These are phyloP conservation scores for Nakazawaea populi DNA, from an alignment of 805 yeast species.

Conservation along the genomic window DNA sequence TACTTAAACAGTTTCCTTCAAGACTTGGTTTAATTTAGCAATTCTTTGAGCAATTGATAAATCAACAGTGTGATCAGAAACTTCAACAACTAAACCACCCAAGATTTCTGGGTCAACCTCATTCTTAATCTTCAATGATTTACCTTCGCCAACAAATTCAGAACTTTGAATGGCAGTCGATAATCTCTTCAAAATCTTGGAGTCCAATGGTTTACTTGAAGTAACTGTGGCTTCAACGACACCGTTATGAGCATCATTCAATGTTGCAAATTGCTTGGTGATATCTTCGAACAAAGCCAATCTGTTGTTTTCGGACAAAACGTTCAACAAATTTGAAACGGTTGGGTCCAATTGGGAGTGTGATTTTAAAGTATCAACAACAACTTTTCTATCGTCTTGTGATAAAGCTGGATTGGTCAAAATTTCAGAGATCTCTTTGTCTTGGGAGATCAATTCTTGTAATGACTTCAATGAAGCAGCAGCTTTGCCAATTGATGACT, in stretches of 20 bases:
- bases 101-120: constrained; percentile 82
- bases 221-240: constrained; percentile 90
- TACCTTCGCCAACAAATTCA: constrained; percentile 74
- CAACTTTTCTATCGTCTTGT: constrained; percentile 62
- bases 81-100: constrained; percentile 94
- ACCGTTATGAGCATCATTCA: constrained; percentile 87
- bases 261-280: constrained; percentile 63
- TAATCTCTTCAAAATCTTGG: constrained; percentile 70
- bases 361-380: constrained; percentile 53
- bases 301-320: constrained; percentile 93
- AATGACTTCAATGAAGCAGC: constrained; percentile 63
- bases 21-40: constrained; percentile 81
- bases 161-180: constrained; percentile 75
- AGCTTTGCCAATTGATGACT: constrained; percentile 61
- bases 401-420: constrained; percentile 83
- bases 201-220: constrained; percentile 79
- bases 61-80: constrained; percentile 96
- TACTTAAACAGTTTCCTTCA: constrained; percentile 73
- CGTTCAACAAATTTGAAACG: constrained; percentile 72
- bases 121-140: constrained; percentile 80
- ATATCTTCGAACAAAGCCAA: constrained; percentile 62
- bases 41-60: constrained; percentile 81
- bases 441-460: constrained; percentile 48
- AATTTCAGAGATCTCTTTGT: constrained; percentile 54
- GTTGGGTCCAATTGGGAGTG: constrained; percentile 55